A percentile compares a stretch with the other conserved stretches of the same genome.
Evolutionary conservation across 371 early-diverging fungal species (phyloP).

Genomic region (Caulochytrium protostelioides): DNA sequence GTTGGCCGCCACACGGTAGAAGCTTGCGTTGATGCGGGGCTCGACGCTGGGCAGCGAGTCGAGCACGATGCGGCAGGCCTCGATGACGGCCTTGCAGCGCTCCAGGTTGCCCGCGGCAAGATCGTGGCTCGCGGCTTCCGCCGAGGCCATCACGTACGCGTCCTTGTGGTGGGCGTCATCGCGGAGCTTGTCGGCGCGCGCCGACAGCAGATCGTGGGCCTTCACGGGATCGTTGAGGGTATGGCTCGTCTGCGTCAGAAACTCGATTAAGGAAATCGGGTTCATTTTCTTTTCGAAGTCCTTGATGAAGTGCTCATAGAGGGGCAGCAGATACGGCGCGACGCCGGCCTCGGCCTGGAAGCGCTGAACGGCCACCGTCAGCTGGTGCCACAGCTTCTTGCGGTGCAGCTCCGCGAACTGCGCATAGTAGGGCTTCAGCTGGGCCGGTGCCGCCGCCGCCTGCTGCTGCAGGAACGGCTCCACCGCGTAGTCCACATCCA

Average conservation of each 20-base stretch:
- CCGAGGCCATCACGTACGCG: conserved; percentile 60
- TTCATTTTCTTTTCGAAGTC: conserved; percentile 88
- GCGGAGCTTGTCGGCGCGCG: conserved; percentile 11
- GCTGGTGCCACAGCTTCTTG: conserved; percentile 94
- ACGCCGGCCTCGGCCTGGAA: conserved; percentile 59
- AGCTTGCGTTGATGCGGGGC: conserved; percentile 71
- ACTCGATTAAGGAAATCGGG: conserved; percentile 60
- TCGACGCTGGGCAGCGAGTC: conserved; percentile 62
- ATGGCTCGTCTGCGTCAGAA: conserved; percentile 49
- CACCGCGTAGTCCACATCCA: conserved; percentile 69
- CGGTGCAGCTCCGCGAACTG: conserved; percentile 77
- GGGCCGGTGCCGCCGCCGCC: conserved; percentile 28
- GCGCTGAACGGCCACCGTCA: conserved; percentile 52
- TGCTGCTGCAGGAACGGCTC: conserved; percentile 43
- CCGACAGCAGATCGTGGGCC: conserved; percentile 15
- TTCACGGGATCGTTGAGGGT: conserved; percentile 34
- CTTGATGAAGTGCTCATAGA: conserved; percentile 71
- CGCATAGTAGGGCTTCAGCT: conserved; percentile 45
- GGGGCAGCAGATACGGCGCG: conserved; percentile 44
- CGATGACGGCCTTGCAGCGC: conserved; percentile 55
- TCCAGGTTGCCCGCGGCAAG: conserved; percentile 51
- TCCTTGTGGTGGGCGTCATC: conserved; percentile 25
- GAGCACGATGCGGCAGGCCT: conserved; percentile 60
- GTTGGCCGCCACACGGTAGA: conserved; percentile 82
- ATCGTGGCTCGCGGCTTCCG: conserved; percentile 68